Percentiles rank a stretch among this genome's conserved stretches.
These are phyloP conservation scores for Byssothecium circinans DNA, from an alignment of 2,329 filamentous ascomycete genomes.

Conservation along the genomic window DNA sequence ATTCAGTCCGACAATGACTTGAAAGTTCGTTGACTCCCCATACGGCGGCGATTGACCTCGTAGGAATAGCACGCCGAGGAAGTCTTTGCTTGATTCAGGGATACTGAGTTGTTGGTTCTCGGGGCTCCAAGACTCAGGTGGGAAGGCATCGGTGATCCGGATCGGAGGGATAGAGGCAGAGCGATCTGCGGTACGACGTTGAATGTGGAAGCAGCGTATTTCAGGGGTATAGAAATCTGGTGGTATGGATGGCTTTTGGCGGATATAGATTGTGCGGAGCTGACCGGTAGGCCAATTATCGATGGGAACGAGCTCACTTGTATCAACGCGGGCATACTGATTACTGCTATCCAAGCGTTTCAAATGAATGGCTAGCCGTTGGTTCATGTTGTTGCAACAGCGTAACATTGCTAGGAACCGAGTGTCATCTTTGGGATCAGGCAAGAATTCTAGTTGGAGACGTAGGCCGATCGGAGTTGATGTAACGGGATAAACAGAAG, in stretches of 20 bases:
- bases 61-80: conserved; percentile 18
- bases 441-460: conserved; percentile 26
- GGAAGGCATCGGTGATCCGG: conserved; percentile 19
- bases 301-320: conserved; percentile 58
- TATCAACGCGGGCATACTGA: conserved; percentile 44
- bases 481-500: conserved; percentile 21
- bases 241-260: conserved; percentile 26
- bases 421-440: conserved; percentile 17
- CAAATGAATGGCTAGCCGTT: conserved; percentile 25
- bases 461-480: conserved; percentile 25
- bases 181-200: conserved; percentile 19
- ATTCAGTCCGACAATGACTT: conserved; percentile 25
- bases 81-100: conserved; percentile 10
- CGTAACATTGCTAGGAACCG: conserved; percentile 23
- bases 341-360: conserved; percentile 22
- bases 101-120: conserved; percentile 20
- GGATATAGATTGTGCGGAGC: conserved; percentile 26
- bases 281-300: conserved; percentile 32
- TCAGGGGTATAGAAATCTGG: conserved; percentile 22
- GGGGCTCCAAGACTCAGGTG: conserved; percentile 16
- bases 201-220: conserved; percentile 22
- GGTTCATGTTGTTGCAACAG: conserved; percentile 23
- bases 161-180: conserved; percentile 14
- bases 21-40: conserved; percentile 19
- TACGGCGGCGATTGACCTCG: conserved; percentile 20